A percentile compares a stretch with the other conserved stretches of the same genome.
phyloP scores from a whole-genome alignment of 192 early-diverging fungal species.

The Chytriomyces hyalinus region DNA sequence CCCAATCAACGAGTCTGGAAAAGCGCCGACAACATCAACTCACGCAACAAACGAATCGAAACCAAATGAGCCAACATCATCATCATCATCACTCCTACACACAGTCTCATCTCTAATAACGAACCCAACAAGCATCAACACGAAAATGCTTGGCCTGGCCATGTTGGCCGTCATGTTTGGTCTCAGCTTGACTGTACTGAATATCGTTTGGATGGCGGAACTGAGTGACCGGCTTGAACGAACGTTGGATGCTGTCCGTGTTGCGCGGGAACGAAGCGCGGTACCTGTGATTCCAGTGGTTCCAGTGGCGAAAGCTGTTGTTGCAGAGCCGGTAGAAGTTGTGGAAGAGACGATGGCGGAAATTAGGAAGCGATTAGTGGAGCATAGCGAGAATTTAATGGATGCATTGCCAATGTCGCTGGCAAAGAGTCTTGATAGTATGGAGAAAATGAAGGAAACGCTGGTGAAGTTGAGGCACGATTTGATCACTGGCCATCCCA shows the following conservation, averaged over 20 bases:
- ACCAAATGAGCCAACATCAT: background rate
- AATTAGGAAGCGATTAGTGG: background rate
- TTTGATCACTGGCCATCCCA: too few species aligned
- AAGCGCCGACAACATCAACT: background rate
- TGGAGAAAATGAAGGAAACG: background rate
- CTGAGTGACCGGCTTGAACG: slow-evolving; percentile 28
- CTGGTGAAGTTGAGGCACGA: background rate
- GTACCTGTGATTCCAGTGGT: background rate
- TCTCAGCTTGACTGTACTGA: slow-evolving; percentile 26
- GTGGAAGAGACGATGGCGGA: background rate
- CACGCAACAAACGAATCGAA: background rate
- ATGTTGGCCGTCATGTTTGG: slow-evolving; percentile 26
- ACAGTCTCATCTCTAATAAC: background rate
- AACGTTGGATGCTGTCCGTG: slow-evolving; percentile 20
- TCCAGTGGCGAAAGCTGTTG: background rate
- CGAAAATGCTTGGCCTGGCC: slow-evolving; percentile 18
- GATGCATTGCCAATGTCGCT: background rate
- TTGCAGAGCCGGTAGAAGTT: background rate
- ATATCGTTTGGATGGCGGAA: slow-evolving; percentile 38
- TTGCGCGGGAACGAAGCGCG: background rate
- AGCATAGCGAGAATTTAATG: background rate
- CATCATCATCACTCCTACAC: background rate
- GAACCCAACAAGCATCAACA: slow-evolving; percentile 11
- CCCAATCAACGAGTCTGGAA: background rate
- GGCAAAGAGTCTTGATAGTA: background rate